Evolutionary conservation across 768 basidiomycete genomes (phyloP), one percentile per base, ranked within the genome.

Genomic region (Boletus vinaceobasis): DNA sequence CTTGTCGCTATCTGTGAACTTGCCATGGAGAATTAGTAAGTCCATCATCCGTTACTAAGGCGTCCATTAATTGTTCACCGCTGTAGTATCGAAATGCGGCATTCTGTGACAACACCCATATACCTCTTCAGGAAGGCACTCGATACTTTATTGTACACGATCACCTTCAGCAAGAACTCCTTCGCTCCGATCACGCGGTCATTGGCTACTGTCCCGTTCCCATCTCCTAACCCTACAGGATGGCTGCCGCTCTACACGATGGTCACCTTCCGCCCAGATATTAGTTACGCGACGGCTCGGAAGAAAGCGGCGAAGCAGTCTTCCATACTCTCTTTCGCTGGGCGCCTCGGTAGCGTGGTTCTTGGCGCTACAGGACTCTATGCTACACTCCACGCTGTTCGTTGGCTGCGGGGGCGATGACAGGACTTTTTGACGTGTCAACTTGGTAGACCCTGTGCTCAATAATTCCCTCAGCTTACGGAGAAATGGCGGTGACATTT

Each of bases 11-110:
- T 98, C 58, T 87, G 83, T 70, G 84, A 93, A 68, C 81, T 99
- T 47, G 96, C 96, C 23, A 91, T 96, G 88, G 81, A 88, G 63
- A 98, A 99, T 76, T 99, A 98, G 95, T 95, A 73, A 73, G 95
- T 82, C 23, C 50, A 58, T 60, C 68, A 50, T 59, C 59, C 60
- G 58, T 70, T 59, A 68, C 63, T 47, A 62, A 43, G 57, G 50
- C 43, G 49, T 59, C 60, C 53, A 26, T 45, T 59, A 51, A 61
- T 60, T 61, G 62, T 62, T 60, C 45, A 27, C 61, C 54, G 61
- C 60, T 61, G 60, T 69, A 98, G 95, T 71, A 80, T 86, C 63
- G 94, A 97, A 73, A 98, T 98, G 95, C 84, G 94, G 60, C 89
- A 95, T 72, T 82, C 87, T 50, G 95, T 96, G 59, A 87, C 88